Base-by-base conservation (phyloP, 1,284 basidiomycete genomes). In the Cryptococcus hybrid region DNA sequence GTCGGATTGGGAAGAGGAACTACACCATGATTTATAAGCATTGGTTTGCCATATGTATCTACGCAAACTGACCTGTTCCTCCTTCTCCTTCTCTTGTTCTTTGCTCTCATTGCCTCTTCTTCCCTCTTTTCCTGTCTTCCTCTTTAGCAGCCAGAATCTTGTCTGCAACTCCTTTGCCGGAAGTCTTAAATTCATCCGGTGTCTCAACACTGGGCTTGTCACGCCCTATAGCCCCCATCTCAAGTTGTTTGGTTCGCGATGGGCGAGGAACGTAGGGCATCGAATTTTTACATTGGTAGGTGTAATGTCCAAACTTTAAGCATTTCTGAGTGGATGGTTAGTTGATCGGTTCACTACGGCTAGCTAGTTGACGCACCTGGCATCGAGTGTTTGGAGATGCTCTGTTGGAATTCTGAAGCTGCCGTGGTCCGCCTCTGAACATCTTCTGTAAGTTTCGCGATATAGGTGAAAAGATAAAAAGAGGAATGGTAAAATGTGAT, bases 121-220 rank as follows among this genome's bases (percentile, higher is more conserved):
- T 57, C 52, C 52, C 61, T 62, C 52, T 56, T 59, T n/a, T n/a
- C 54, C 73, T 66, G 59, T 70, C 72, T 44, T 67, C 73, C 56
- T 74, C 73, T 55, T 74, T 76, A 8, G 74, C 74, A 46, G 67
- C 65, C 49, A 79, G 57, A 24, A 79, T 77, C 58, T 68, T 68
- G 60, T 78, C 75, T 37, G 78, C 78, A 18, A 78, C 56, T 7
- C 78, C 76, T 8, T 62, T 58, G 7, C 55, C 62, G 2, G 60
- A 52, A 9, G 24, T 54, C 57, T 70, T 73, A 63, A 79, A 79
- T 65, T 79, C 78, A 12, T 78, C 78, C 1, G 78, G 78, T 11
- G 75, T 62, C 53, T 75, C 73, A 1, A 79, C 72, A 38, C 61
- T 67, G 1, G 74, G 75, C 56, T 63, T 60, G 40, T 70, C 72